Percentiles rank a stretch among this genome's conserved stretches.
Evolutionary conservation across 352 stramenopile genomes (phyloP).

Genomic region (Phytophthora rubi): DNA sequence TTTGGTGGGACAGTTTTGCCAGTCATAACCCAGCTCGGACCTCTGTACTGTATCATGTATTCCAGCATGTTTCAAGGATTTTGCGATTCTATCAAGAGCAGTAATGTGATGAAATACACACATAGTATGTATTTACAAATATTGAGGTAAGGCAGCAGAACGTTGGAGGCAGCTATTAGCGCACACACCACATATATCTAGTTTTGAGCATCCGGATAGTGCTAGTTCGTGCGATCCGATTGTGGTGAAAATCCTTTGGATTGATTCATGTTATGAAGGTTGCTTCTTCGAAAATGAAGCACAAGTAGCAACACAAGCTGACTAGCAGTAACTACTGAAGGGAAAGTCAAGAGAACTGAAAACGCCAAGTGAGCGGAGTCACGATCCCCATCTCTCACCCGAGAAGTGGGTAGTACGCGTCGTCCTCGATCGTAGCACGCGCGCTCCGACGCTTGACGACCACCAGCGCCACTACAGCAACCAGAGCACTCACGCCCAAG

Average conservation of each 20-base stretch:
- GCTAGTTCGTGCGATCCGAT: no score
- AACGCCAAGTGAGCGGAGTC: neutral
- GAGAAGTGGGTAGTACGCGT: neutral
- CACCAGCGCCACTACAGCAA: constrained; percentile 17
- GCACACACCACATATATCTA: no score
- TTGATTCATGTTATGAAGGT: neutral
- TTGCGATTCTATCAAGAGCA: neutral
- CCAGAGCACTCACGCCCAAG: constrained; percentile 13
- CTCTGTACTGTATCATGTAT: neutral
- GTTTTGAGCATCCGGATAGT: no score
- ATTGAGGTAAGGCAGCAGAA: no score
- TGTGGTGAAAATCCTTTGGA: neutral
- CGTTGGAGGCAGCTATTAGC: no score
- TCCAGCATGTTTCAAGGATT: neutral
- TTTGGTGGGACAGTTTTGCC: neutral
- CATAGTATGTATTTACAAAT: no score
- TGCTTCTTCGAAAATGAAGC: neutral
- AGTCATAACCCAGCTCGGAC: neutral
- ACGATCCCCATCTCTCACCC: neutral
- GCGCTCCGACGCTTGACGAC: constrained; percentile 9
- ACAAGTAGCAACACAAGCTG: neutral
- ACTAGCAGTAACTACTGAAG: neutral
- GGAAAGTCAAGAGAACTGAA: neutral
- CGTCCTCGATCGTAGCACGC: neutral
- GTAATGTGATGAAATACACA: neutral